A percentile compares a stretch with the other conserved stretches of the same genome.
These are phyloP conservation scores for Saturnispora halmiae DNA, from an alignment of 805 yeast species.

Conservation along the genomic window DNA sequence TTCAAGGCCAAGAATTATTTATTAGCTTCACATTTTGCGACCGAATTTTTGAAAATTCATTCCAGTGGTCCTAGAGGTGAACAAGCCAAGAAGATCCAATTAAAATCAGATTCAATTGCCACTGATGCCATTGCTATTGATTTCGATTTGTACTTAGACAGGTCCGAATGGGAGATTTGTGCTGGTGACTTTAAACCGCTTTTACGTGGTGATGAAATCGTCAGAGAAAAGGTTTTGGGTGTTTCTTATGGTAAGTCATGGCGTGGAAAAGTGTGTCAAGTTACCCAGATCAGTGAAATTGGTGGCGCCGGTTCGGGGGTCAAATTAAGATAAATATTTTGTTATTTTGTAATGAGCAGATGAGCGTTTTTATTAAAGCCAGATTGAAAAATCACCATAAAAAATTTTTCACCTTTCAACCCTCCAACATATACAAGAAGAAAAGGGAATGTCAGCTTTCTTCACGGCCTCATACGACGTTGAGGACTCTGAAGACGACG, in stretches of 20 bases:
- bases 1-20: constrained; percentile 83
- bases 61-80: constrained; percentile 76
- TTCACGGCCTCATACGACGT: constrained; percentile 57
- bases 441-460: constrained; percentile 71
- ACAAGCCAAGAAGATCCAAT: constrained; percentile 75
- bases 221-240: constrained; percentile 77
- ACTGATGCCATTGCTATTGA: constrained; percentile 85
- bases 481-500: constrained; percentile 43
- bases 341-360: constrained; percentile 1
- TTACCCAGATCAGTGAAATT: constrained; percentile 67
- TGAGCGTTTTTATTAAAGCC: background rate
- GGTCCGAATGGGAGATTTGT: constrained; percentile 82
- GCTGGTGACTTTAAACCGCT: constrained; percentile 83
- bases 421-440: background rate
- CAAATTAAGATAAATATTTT: constrained; percentile 32
- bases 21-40: constrained; percentile 83
- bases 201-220: constrained; percentile 62
- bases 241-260: constrained; percentile 73
- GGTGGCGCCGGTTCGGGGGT: constrained; percentile 93
- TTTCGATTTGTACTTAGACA: constrained; percentile 61
- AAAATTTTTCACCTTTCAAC: constrained; percentile 7
- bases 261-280: constrained; percentile 69
- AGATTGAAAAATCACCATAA: too few species aligned
- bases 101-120: constrained; percentile 69
- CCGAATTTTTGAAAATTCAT: constrained; percentile 64